Percentiles rank a stretch among this genome's conserved stretches.
These are phyloP conservation scores for Lepidium africanum DNA, from an alignment of 345 rosid species.

Conservation along the genomic window DNA sequence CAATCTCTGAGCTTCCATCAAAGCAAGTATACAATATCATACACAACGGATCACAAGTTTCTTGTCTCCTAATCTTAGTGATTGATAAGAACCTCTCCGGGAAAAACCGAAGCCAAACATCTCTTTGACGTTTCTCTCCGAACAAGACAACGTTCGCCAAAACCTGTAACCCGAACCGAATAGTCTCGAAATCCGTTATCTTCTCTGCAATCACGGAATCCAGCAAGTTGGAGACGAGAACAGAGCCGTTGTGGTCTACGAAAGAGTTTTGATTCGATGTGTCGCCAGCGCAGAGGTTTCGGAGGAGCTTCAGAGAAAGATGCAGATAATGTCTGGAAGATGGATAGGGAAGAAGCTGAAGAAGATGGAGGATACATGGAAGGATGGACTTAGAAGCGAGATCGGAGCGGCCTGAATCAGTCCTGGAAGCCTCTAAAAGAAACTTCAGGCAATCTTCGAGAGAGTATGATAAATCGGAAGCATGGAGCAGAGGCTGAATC, in stretches of 20 bases:
- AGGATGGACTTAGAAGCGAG: constrained; percentile 53
- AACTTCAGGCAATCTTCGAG: constrained; percentile 40
- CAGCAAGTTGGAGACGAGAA: constrained; percentile 25
- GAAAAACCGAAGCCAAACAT: constrained; percentile 49
- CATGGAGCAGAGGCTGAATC: constrained; percentile 34
- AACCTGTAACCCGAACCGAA: constrained; percentile 53
- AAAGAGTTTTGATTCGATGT: constrained; percentile 46
- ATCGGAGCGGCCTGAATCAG: constrained; percentile 40
- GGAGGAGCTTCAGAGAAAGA: constrained; percentile 48
- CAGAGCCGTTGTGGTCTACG: constrained; percentile 40
- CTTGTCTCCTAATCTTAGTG: constrained; percentile 36
- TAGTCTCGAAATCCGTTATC: constrained; percentile 32
- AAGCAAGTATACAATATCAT: constrained; percentile 55
- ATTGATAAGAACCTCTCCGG: constrained; percentile 40
- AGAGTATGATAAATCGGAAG: constrained; percentile 30
- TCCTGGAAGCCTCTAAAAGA: constrained; percentile 41
- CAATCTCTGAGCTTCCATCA: constrained; percentile 40
- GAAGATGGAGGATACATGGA: constrained; percentile 37
- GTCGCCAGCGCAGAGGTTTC: constrained; percentile 81
- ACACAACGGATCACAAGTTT: constrained; percentile 72
- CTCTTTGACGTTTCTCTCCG: constrained; percentile 52
- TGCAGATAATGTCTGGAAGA: constrained; percentile 26
- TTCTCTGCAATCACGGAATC: constrained; percentile 14
- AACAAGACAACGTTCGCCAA: constrained; percentile 62
- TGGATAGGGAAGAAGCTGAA: constrained; percentile 26